Evolutionary conservation across 2,329 filamentous ascomycete species (phyloP).

Genomic region (Pseudogymnoascus pannorum): DNA sequence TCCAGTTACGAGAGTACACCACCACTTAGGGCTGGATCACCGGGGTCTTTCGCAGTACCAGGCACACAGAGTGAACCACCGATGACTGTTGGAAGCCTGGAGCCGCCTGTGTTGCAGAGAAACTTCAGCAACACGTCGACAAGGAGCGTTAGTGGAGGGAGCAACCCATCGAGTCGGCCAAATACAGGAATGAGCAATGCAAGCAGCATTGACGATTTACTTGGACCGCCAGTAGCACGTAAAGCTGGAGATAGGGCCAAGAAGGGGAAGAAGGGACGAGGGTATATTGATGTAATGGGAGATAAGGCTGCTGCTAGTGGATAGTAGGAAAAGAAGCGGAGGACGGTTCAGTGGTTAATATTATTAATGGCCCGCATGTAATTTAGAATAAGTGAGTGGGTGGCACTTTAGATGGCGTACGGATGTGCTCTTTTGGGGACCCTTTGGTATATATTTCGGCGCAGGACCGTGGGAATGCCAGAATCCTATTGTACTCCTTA

Average conservation of each 20-base stretch:
- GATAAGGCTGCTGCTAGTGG: conserved; percentile 12
- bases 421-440: background rate
- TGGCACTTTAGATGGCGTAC: conserved; percentile 3
- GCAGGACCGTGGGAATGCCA: conserved; percentile 5
- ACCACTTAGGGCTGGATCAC: background rate
- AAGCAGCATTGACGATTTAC: conserved; percentile 89
- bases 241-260: conserved; percentile 53
- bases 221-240: conserved; percentile 65
- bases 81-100: background rate
- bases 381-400: background rate
- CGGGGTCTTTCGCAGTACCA: background rate
- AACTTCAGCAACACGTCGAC: conserved; percentile 20
- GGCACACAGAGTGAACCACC: conserved; percentile 8
- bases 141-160: conserved; percentile 17
- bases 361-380: conserved; percentile 5
- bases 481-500: background rate
- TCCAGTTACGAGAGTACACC: background rate
- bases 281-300: conserved; percentile 94
- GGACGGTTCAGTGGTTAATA: background rate
- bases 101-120: conserved; percentile 20
- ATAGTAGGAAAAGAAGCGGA: background rate
- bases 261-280: conserved; percentile 72
- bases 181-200: conserved; percentile 80
- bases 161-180: conserved; percentile 56
- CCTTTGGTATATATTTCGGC: conserved; percentile 1